Base-by-base conservation (phyloP, 148 eudicot species). In the Silene conica region DNA sequence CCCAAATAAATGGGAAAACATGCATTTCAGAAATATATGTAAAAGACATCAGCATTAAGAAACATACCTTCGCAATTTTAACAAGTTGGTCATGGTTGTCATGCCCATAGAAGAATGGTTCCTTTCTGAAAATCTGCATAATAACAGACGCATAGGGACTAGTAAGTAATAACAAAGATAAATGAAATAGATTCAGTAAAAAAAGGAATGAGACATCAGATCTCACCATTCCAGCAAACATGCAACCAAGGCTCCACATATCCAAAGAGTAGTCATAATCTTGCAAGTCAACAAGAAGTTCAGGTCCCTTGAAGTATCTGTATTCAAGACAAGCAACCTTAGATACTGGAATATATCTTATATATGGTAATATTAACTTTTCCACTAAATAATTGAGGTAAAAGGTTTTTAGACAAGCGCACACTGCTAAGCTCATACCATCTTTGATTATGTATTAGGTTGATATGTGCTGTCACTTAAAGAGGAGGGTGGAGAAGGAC, bases 221-320 rank as follows among this genome's bases (percentile, higher is more conserved):
- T 52, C 92, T 88, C 74, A 90, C 96, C 96, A 90, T 90, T 81
- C 92, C 96, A 71, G 96, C 96, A 87, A 90, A 87, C 96, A 90
- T 90, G 81, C 92, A 88, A 73, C 96, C 96, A 74, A 90, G 89
- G 86, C 96, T 90, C 96, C 96, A 90, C 90, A 90, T 82, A 70
- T 90, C 96, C 85, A 90, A 75, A 66, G 96, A 88, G 80, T 90
- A 90, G 86, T 90, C 96, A 78, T 90, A 90, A 71, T 90, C 96
- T 85, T 90, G 96, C 84, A 88, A 81, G 80, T 90, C 96, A 74
- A 88, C 96, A 81, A 90, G 92, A 79, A 90, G 96, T 78, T 90
- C 96, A 69, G 96, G 96, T 25, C 96, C 96, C 82, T 90, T 90
- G 55, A 88, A 90, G 82, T 88, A 88, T 79, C 96, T 90, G 82